Conservation (phyloP, 495 filamentous ascomycete genomes). For the Achaetomiella virescens region DNA sequence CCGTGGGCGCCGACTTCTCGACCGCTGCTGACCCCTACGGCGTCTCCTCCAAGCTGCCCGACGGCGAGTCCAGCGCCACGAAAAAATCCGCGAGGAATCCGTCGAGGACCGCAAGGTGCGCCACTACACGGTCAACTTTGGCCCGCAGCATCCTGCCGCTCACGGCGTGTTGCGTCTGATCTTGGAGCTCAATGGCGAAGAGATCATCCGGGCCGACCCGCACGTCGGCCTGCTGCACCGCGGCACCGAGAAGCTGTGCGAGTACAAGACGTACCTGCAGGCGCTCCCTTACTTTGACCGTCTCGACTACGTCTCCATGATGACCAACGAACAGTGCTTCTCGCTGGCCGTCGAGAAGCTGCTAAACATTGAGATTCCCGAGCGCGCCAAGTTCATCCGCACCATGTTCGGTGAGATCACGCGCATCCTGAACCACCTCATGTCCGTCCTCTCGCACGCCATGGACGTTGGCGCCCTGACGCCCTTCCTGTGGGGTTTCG, state of each 20-base stretch:
- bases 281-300: constrained; percentile 98
- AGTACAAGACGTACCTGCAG: constrained; percentile 99
- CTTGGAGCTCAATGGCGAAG: constrained; percentile 94
- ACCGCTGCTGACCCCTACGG: constrained; percentile 38
- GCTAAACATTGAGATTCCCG: constrained; percentile 93
- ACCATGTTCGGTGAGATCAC: constrained; percentile 97
- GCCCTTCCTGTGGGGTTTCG: constrained; percentile 99
- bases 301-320: constrained; percentile 99
- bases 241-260: constrained; percentile 99
- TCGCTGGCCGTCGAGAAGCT: constrained; percentile 95
- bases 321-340: constrained; percentile 99
- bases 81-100: constrained; percentile 42
- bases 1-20: constrained; percentile 59
- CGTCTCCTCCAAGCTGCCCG: constrained; percentile 16
- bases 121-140: constrained; percentile 99
- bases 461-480: constrained; percentile 99
- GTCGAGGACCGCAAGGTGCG: constrained; percentile 77
- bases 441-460: constrained; percentile 95
- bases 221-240: constrained; percentile 95
- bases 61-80: constrained; percentile 31
- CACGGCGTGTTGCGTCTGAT: constrained; percentile 98
- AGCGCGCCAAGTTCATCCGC: constrained; percentile 93
- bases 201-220: constrained; percentile 93
- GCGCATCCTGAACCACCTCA: constrained; percentile 90
- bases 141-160: constrained; percentile 96